A percentile compares a stretch with the other conserved stretches of the same genome.
phyloP scores from a whole-genome alignment of 371 early-diverging fungal genomes.

The Actinomucor elegans region DNA sequence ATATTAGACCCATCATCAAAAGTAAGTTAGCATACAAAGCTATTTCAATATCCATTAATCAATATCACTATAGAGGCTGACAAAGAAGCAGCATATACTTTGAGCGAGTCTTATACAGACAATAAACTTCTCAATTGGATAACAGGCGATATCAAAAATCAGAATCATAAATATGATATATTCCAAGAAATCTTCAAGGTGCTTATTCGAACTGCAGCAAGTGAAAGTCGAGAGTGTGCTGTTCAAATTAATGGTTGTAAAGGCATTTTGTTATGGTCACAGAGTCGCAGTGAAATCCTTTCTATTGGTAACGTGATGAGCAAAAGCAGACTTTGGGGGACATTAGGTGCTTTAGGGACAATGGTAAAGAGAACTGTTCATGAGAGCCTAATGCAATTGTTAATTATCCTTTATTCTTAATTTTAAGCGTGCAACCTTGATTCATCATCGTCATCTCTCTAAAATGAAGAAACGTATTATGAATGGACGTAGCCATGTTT shows the following conservation, averaged over 20 bases:
- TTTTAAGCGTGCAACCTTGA: conserved; percentile 17
- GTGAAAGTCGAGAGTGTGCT: conserved; percentile 31
- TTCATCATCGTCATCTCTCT: conserved; percentile 15
- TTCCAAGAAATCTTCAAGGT: conserved; percentile 26
- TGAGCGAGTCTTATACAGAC: conserved; percentile 25
- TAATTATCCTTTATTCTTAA: not conserved
- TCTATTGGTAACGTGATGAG: conserved; percentile 16
- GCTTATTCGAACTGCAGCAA: conserved; percentile 20
- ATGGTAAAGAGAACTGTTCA: conserved; percentile 20
- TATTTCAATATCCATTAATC: too few relatives aligned
- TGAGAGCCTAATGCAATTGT: too few relatives aligned
- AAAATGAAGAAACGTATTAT: conserved; percentile 20
- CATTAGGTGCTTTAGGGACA: conserved; percentile 13
- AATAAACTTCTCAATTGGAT: conserved; percentile 19
- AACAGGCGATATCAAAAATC: conserved; percentile 15
- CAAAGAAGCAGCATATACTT: conserved; percentile 28
- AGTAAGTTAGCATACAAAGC: conserved; percentile 18
- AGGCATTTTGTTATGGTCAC: conserved; percentile 32
- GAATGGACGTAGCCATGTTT: conserved; percentile 15
- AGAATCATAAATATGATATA: conserved; percentile 4
- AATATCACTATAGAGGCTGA: conserved; percentile 33
- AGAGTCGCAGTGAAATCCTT: conserved; percentile 16
- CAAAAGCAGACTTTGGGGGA: conserved; percentile 21
- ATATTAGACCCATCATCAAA: conserved; percentile 27
- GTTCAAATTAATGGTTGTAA: conserved; percentile 33